Base-by-base conservation (phyloP, 2,329 filamentous ascomycete genomes). In the Diaporthe australafricana region DNA sequence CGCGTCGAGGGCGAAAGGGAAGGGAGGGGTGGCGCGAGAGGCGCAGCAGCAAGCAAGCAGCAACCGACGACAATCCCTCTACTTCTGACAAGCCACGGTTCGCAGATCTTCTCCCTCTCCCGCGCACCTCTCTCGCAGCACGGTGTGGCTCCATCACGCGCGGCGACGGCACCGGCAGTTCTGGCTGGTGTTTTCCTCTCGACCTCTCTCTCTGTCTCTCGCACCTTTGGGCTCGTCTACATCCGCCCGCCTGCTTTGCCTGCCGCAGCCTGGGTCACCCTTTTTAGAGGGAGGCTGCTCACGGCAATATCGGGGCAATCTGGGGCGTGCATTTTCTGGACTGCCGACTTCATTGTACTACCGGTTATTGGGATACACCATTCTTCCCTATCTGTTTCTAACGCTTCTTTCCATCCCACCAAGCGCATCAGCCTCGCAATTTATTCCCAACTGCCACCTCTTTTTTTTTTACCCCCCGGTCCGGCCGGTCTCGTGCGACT, bases 51-150 rank as follows among this genome's bases (percentile, higher is more conserved):
- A 30, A 40, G 20, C 25, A 32, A 12, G 11, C 25, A 30, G 12
- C 27, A 20, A 47, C 27, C 11, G n/a, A 25, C 20, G 63, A 14
- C 2, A 16, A 12, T 56, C 11, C 27, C 45, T 67, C 30, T 70
- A 62, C 57, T 38, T 72, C 68, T 72, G 71, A 72, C 71, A 72
- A 72, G 71, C 71, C 71, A 72, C 68, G 8, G 60, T 42, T 20
- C 7, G 60, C 60, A 65, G 60, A 50, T 65, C 60, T 35, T 50
- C 45, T 48, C 27, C 20, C 60, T 48, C 27, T 35, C 27, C n/a
- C 42, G 7, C 25, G 16, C 22, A 22, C 17, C 5, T 14, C n/a
- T 40, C 30, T 60, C 14, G 63, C 63, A 67, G 48, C 63, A 55
- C 63, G 7, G 25, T 25, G 50, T 55, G 63, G 35, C 35, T 32